Percentiles rank a stretch among this genome's conserved stretches.
Conservation (phyloP, 2,329 filamentous ascomycete genomes). For the Balansia obtecta region DNA sequence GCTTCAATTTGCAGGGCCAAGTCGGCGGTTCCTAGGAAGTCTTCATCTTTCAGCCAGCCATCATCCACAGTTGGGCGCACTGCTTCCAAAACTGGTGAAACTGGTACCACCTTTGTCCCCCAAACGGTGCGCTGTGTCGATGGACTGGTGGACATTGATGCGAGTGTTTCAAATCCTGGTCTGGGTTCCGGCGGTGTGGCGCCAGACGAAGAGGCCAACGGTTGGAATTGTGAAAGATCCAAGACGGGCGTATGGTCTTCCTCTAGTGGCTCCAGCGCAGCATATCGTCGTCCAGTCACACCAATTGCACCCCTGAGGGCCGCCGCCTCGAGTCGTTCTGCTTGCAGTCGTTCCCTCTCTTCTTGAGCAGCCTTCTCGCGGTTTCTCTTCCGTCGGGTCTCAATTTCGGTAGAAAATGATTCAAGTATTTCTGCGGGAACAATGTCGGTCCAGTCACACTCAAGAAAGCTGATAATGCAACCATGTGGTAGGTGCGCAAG, state of each 20-base stretch:
- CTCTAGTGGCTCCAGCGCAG: conserved; percentile 23
- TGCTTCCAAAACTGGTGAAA: conserved; percentile 41
- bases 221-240: conserved; percentile 52
- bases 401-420: conserved; percentile 64
- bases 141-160: conserved; percentile 72
- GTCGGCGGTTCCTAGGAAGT: conserved; percentile 53
- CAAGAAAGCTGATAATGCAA: conserved; percentile 82
- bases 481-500: conserved; percentile 76
- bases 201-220: conserved; percentile 38
- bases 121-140: conserved; percentile 70
- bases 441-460: conserved; percentile 92
- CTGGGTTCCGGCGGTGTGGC: conserved; percentile 44
- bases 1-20: conserved; percentile 47
- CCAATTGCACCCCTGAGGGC: conserved; percentile 43
- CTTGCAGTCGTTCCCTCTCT: conserved; percentile 71
- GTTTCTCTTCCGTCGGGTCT: conserved; percentile 62
- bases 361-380: conserved; percentile 75
- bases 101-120: conserved; percentile 66
- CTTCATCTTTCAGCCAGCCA: conserved; percentile 77
- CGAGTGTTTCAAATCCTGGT: conserved; percentile 54
- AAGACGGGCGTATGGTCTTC: conserved; percentile 27
- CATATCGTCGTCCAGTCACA: conserved; percentile 18
- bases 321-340: conserved; percentile 67
- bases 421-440: conserved; percentile 64
- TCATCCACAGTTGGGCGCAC: conserved; percentile 41